Evolutionary conservation across 176 grass and related monocot species (phyloP).

Genomic region (Zizania latifolia): DNA sequence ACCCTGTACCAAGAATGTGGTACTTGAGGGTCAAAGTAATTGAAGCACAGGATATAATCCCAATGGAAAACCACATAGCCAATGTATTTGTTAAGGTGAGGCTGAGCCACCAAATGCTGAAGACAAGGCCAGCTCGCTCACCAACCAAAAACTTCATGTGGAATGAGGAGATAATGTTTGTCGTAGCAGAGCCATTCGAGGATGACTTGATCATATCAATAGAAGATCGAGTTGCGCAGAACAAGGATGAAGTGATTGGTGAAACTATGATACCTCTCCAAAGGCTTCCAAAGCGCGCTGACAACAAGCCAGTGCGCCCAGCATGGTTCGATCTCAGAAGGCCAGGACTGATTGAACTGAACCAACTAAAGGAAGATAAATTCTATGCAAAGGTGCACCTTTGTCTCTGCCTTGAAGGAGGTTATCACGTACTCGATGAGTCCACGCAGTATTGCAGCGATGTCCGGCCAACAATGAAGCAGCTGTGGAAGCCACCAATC

Average conservation of each 20-base stretch:
- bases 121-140: conserved; percentile 57
- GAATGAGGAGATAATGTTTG: conserved; percentile 85
- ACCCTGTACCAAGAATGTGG: conserved; percentile 77
- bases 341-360: conserved; percentile 46
- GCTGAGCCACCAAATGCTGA: conserved; percentile 50
- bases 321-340: conserved; percentile 61
- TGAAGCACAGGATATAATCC: conserved; percentile 66
- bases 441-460: conserved; percentile 88
- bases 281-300: conserved; percentile 39
- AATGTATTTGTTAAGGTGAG: conserved; percentile 56
- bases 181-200: conserved; percentile 86
- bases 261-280: conserved; percentile 32
- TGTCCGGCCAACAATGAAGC: conserved; percentile 84
- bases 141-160: conserved; percentile 61
- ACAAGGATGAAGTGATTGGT: conserved; percentile 74
- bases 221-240: conserved; percentile 55
- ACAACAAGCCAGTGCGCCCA: conserved; percentile 48
- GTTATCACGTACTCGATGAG: conserved; percentile 94
- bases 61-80: conserved; percentile 46
- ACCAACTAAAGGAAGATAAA: conserved; percentile 77
- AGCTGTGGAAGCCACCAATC: conserved; percentile 78
- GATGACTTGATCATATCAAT: conserved; percentile 61
- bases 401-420: conserved; percentile 65
- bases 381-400: conserved; percentile 71
- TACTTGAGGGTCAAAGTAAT: conserved; percentile 73